Conservation (phyloP, 331 rosid species). For the Erythrophleum ivorense region DNA sequence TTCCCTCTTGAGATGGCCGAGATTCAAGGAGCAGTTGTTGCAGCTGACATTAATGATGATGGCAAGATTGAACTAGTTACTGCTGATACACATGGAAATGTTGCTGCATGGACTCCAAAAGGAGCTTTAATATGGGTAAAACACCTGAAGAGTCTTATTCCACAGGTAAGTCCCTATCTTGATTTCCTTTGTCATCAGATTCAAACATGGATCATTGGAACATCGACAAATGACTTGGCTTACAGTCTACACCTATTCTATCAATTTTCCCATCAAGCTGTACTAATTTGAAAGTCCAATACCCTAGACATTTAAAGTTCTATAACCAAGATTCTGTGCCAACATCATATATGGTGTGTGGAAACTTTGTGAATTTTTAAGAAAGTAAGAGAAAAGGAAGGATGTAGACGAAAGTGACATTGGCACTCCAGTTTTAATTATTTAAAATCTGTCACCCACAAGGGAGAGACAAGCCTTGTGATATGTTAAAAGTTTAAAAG, state of each 20-base stretch:
- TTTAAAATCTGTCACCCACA: background rate
- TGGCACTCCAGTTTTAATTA: background rate
- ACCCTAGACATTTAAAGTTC: background rate
- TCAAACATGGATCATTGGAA: background rate
- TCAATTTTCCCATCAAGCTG: background rate
- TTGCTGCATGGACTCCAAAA: conserved; percentile 94
- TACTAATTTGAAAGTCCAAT: background rate
- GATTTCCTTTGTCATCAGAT: conserved; percentile 19
- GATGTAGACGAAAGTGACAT: background rate
- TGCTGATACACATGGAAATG: conserved; percentile 90
- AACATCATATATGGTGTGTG: background rate
- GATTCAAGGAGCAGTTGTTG: conserved; percentile 88
- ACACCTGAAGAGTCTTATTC: conserved; percentile 89
- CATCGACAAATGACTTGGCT: background rate
- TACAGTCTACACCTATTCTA: background rate
- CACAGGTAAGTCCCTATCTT: conserved; percentile 64
- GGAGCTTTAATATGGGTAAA: conserved; percentile 89
- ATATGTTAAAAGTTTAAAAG: background rate
- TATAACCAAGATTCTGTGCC: background rate
- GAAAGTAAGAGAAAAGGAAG: conserved; percentile 6
- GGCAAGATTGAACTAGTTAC: conserved; percentile 97
- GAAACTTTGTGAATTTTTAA: background rate
- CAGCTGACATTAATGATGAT: conserved; percentile 97
- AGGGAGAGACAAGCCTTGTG: background rate
- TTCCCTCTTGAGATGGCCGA: conserved; percentile 99